These are phyloP conservation scores for Alternaria incomplexa DNA, from an alignment of 2,329 filamentous ascomycete genomes.

Conservation along the genomic window DNA sequence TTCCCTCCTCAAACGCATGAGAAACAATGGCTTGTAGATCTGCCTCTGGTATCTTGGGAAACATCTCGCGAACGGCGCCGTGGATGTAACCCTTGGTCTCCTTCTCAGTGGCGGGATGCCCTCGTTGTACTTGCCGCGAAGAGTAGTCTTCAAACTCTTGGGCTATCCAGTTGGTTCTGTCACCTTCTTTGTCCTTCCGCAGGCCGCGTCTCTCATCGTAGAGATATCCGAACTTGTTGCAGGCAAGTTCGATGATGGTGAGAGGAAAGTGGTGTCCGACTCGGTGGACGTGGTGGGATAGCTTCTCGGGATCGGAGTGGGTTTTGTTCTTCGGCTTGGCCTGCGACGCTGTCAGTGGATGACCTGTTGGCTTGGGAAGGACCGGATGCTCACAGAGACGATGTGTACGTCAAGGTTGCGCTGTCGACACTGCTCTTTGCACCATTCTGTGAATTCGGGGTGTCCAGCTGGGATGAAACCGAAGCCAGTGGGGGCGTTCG, in stretches of 20 bases:
- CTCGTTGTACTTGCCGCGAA: conserved; percentile 31
- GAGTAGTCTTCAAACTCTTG: conserved; percentile 45
- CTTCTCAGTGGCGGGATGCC: conserved; percentile 36
- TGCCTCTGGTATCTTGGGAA: conserved; percentile 66
- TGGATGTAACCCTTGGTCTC: conserved; percentile 63
- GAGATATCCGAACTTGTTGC: conserved; percentile 54
- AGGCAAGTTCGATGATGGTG: conserved; percentile 64
- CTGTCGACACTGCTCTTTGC: conserved; percentile 64
- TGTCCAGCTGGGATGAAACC: conserved; percentile 67
- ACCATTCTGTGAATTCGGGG: conserved; percentile 62
- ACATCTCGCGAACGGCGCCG: conserved; percentile 66
- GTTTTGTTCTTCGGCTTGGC: conserved; percentile 56
- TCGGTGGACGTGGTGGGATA: conserved; percentile 66
- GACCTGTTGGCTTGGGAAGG: not conserved
- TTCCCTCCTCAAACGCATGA: conserved; percentile 66
- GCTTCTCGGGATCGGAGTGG: conserved; percentile 56
- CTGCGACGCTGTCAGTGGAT: conserved; percentile 27
- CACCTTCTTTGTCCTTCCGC: conserved; percentile 23
- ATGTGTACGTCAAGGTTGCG: conserved; percentile 61
- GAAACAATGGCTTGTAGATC: conserved; percentile 65
- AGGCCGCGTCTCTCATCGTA: conserved; percentile 30
- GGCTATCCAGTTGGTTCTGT: conserved; percentile 39
- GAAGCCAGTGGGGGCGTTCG: conserved; percentile 64
- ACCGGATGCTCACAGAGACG: conserved; percentile 62
- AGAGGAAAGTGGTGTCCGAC: conserved; percentile 69